Evolutionary conservation across 176 grass and related monocot species (phyloP).

Genomic region (Microstegium vimineum): DNA sequence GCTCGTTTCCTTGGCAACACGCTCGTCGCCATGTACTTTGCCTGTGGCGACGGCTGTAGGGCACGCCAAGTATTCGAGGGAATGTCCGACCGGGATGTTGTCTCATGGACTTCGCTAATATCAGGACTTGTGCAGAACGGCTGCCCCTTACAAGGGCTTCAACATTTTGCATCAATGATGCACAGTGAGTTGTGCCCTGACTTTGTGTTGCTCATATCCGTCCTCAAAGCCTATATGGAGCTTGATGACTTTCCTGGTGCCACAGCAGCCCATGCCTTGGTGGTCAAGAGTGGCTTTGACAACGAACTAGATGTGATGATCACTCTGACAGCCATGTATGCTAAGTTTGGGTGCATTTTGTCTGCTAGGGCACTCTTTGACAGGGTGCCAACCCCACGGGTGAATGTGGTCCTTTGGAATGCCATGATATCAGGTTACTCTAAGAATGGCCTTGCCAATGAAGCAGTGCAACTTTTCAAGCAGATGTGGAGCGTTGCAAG

Average conservation of each 20-base stretch:
- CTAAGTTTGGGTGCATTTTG: slow-evolving; percentile 46
- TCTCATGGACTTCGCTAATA: slow-evolving; percentile 68
- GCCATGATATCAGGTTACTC: slow-evolving; percentile 79
- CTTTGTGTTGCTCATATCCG: slow-evolving; percentile 39
- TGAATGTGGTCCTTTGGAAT: slow-evolving; percentile 73
- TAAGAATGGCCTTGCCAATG: slow-evolving; percentile 54
- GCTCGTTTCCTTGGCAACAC: slow-evolving; percentile 57
- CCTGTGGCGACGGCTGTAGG: slow-evolving; percentile 14
- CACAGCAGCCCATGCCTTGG: slow-evolving; percentile 43
- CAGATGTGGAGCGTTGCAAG: slow-evolving; percentile 40
- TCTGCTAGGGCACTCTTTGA: slow-evolving; percentile 48
- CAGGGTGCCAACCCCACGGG: neutral
- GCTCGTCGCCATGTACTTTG: slow-evolving; percentile 46
- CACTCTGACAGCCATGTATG: slow-evolving; percentile 56
- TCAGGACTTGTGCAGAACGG: slow-evolving; percentile 50
- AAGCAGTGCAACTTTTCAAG: slow-evolving; percentile 59
- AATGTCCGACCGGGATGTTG: slow-evolving; percentile 42
- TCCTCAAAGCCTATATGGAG: slow-evolving; percentile 69
- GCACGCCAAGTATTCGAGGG: slow-evolving; percentile 37
- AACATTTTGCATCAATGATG: slow-evolving; percentile 48
- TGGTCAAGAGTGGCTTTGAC: slow-evolving; percentile 46
- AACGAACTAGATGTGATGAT: slow-evolving; percentile 53
- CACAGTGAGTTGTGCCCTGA: slow-evolving; percentile 32
- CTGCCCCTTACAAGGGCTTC: slow-evolving; percentile 32
- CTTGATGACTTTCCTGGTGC: slow-evolving; percentile 39